Percentiles rank a stretch among this genome's conserved stretches.
Conservation (phyloP, 352 stramenopile genomes). For the Phytopythium helicoides region DNA sequence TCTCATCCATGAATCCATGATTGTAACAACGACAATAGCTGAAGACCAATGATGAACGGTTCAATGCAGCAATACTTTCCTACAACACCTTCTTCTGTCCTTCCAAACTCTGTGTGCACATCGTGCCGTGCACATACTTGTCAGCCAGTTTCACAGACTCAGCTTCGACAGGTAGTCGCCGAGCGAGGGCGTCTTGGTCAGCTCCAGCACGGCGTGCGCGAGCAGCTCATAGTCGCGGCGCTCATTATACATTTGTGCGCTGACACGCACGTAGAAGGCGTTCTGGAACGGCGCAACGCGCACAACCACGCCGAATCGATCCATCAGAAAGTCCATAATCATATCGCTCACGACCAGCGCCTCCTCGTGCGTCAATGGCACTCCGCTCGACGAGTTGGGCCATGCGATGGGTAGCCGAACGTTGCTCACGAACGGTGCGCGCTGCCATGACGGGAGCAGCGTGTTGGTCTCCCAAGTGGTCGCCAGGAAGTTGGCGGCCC, state of each 20-base stretch:
- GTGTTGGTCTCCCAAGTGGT: slow-evolving; percentile 71
- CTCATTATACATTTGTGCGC: slow-evolving; percentile 86
- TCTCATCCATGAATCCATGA: no score
- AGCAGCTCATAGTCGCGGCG: slow-evolving; percentile 75
- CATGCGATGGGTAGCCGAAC: slow-evolving; percentile 72
- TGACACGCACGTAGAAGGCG: slow-evolving; percentile 77
- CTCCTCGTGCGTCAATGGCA: slow-evolving; percentile 57
- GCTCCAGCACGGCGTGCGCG: slow-evolving; percentile 63
- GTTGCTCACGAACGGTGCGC: slow-evolving; percentile 78
- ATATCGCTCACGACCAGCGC: slow-evolving; percentile 61
- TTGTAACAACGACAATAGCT: no score
- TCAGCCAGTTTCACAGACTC: slow-evolving; percentile 32
- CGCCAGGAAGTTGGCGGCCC: slow-evolving; percentile 71
- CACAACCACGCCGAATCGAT: slow-evolving; percentile 71
- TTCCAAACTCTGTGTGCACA: no score
- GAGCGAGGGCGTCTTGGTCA: slow-evolving; percentile 66
- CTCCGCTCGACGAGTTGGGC: slow-evolving; percentile 40
- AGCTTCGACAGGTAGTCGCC: slow-evolving; percentile 64
- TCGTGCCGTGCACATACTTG: neutral
- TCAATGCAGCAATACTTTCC: no score
- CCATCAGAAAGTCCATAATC: slow-evolving; percentile 79
- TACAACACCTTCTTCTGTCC: neutral
- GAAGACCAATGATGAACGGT: no score
- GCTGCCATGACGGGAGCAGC: slow-evolving; percentile 74
- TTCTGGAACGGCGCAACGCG: slow-evolving; percentile 66